Percentiles rank a stretch among this genome's conserved stretches.
phyloP scores from a whole-genome alignment of 2,329 filamentous ascomycete species.

The Colletotrichum graminicola region DNA sequence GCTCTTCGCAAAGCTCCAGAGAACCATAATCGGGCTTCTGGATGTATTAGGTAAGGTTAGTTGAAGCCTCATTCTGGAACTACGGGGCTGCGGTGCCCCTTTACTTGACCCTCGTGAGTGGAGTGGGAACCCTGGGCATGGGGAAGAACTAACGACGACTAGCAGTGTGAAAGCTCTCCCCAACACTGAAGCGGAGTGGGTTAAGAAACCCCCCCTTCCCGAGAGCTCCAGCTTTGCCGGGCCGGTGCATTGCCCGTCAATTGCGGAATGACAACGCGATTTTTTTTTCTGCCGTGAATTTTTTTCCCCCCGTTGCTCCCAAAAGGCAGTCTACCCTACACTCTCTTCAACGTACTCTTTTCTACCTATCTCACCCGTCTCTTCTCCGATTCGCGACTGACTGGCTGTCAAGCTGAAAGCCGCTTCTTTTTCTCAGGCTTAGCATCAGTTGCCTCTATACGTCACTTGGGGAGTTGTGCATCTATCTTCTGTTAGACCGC shows the following conservation, averaged over 20 bases:
- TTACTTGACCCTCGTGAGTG: not conserved
- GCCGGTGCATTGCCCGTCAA: conserved; percentile 42
- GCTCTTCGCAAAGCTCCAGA: not conserved
- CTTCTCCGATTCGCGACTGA: conserved; percentile 12
- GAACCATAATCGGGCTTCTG: not conserved
- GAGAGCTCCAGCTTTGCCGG: conserved; percentile 37
- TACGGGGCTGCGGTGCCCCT: not conserved
- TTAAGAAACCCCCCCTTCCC: conserved; percentile 22
- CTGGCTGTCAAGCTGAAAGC: conserved; percentile 23
- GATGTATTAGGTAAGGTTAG: conserved; percentile 21
- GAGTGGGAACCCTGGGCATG: not conserved
- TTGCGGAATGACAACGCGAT: conserved; percentile 37
- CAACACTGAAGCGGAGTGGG: conserved; percentile 25
- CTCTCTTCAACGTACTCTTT: conserved; percentile 15
- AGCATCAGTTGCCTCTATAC: conserved; percentile 9
- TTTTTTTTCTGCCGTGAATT: conserved; percentile 36
- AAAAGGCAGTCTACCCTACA: conserved; percentile 10
- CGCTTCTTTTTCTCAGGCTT: conserved; percentile 13
- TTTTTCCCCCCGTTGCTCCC: conserved; percentile 18
- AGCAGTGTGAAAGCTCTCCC: conserved; percentile 14
- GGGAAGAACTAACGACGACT: conserved; percentile 5
- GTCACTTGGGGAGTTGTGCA: conserved; percentile 20
- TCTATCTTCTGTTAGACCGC: conserved; percentile 18
- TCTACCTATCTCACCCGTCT: not conserved
- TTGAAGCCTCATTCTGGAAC: not conserved